A percentile compares a stretch with the other conserved stretches of the same genome.
These are phyloP conservation scores for Lipomyces yamadae DNA, from an alignment of 805 yeast genomes.

Conservation along the genomic window DNA sequence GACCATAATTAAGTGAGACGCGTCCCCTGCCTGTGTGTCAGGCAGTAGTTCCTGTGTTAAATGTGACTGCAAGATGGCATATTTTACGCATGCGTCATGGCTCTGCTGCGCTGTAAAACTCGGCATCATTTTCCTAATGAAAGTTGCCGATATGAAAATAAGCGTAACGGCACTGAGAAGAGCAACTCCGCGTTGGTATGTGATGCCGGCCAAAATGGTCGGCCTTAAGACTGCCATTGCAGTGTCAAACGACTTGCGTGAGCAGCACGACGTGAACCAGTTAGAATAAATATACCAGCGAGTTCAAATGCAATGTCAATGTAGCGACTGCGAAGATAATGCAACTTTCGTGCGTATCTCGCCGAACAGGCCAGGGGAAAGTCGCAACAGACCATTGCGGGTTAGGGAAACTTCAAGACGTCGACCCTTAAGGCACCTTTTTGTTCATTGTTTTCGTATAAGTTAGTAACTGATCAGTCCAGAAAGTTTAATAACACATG, in stretches of 20 bases:
- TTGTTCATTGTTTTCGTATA: no score
- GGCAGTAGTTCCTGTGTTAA: not conserved
- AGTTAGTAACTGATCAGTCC: no score
- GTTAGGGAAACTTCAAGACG: no score
- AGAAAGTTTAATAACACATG: no score
- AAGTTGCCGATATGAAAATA: not conserved
- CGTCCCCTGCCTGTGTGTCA: slow-evolving; percentile 19
- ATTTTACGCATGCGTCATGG: not conserved
- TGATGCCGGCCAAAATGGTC: not conserved
- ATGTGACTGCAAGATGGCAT: not conserved
- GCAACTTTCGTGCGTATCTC: no score
- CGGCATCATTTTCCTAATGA: not conserved
- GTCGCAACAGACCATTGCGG: no score
- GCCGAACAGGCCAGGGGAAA: no score
- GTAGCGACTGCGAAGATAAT: no score
- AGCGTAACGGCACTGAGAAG: not conserved
- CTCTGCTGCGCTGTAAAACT: not conserved
- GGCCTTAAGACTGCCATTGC: not conserved
- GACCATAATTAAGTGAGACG: slow-evolving; percentile 52
- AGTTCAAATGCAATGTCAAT: no score
- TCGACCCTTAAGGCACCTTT: no score
- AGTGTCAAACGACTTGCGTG: not conserved
- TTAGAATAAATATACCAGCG: no score
- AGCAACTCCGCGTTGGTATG: not conserved
- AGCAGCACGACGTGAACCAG: not conserved